Base-by-base conservation (phyloP, 805 yeast genomes). In the Schizosaccharomyces lindneri region DNA sequence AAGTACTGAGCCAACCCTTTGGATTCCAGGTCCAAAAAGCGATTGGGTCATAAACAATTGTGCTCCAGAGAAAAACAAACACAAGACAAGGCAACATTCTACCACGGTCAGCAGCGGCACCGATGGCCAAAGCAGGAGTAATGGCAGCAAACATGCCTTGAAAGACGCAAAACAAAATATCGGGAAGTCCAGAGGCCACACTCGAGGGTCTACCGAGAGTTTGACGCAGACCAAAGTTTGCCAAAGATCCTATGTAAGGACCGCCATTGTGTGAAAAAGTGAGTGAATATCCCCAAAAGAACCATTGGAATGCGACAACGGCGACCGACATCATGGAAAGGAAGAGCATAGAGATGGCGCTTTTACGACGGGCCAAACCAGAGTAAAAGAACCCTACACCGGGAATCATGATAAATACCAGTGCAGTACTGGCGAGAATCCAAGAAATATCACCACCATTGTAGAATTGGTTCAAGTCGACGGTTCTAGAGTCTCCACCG, bases 1-100 rank as follows among this genome's bases (percentile, higher is more conserved):
- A 77, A 59, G 73, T 73, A 62, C 77, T 79, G 66, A 90, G 78
- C 98, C 97, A 93, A 61, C 98, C 98, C 63, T 79, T 79, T 31
- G 83, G 79, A 72, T 90, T 90, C 98, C 98, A 93, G 31, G 95
- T 85, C 97, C 97, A 90, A 75, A 84, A 85, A 19, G 97, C 98
- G 72, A 85, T 79, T 62, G 97, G 97, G 73, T 94, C 84, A 79
- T 93, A 93, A 57, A 93, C 98, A 59, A 93, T 80, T 9, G 97
- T 88, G 76, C 86, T 81, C 96, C 97, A 93, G 66, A 86, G 73
- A 73, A 93, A 93, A 65, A 90, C 76, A 76, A 88, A 90, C 41
- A 93, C 80, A 90, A 93, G 85, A 90, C 89, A 85, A 64, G 98
- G 97, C 55, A 90, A 90, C 65, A 93, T 79, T 69, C 97, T 79